Evolutionary conservation across 2,329 filamentous ascomycete species (phyloP).

Genomic region (Sarocladium oryzae): DNA sequence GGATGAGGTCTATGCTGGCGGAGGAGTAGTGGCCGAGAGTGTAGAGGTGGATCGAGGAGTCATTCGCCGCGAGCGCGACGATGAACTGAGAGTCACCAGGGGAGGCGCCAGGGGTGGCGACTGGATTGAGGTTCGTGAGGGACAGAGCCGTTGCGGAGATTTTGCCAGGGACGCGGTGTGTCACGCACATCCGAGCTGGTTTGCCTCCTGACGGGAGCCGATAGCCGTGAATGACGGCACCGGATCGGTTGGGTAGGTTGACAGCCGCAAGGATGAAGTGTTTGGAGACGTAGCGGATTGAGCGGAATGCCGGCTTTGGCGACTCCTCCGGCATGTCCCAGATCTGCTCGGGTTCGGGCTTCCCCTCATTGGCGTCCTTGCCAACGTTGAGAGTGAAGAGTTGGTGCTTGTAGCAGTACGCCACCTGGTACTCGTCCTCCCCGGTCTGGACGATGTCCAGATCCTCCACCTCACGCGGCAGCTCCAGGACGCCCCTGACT

Average conservation of each 20-base stretch:
- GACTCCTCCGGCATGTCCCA: constrained; percentile 49
- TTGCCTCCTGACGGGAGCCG: constrained; percentile 34
- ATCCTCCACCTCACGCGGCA: constrained; percentile 57
- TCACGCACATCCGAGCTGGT: constrained; percentile 43
- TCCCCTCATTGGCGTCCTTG: constrained; percentile 29
- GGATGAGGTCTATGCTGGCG: constrained; percentile 40
- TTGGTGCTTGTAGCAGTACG: constrained; percentile 72
- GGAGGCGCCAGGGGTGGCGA: constrained; percentile 40
- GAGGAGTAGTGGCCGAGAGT: constrained; percentile 63
- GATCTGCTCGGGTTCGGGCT: constrained; percentile 40
- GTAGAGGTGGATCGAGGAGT: constrained; percentile 71
- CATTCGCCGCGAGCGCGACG: constrained; percentile 73
- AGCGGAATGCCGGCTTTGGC: constrained; percentile 46
- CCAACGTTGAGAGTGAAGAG: constrained; percentile 61
- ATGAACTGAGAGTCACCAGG: constrained; percentile 67
- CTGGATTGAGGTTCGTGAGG: constrained; percentile 59
- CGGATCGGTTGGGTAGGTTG: constrained; percentile 53
- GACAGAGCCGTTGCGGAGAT: constrained; percentile 74
- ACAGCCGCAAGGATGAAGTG: constrained; percentile 50
- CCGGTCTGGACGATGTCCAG: constrained; percentile 60
- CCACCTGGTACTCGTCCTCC: constrained; percentile 60
- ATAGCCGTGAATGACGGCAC: constrained; percentile 50
- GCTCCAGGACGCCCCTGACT: constrained; percentile 41
- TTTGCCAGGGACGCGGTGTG: constrained; percentile 53
- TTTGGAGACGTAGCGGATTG: constrained; percentile 52